A percentile compares a stretch with the other conserved stretches of the same genome.
Conservation (phyloP, 1,139 yeast species). For the Suhomyces bolitotheri region DNA sequence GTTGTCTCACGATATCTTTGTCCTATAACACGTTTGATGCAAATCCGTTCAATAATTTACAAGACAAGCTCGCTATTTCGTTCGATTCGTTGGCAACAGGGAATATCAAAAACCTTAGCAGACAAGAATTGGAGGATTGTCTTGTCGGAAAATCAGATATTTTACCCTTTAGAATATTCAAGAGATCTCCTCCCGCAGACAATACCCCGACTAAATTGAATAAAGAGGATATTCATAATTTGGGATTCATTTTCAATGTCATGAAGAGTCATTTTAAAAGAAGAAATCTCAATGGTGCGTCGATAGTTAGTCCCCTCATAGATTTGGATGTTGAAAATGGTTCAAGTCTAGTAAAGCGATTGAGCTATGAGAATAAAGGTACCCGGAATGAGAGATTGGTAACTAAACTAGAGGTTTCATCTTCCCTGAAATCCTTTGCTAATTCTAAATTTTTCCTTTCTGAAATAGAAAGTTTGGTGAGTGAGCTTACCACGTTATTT, state of each 20-base stretch:
- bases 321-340: slow-evolving; percentile 6
- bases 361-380: slow-evolving; percentile 10
- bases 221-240: slow-evolving; percentile 33
- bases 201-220: slow-evolving; percentile 11
- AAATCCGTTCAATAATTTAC: slow-evolving; percentile 33
- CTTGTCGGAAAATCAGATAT: slow-evolving; percentile 31
- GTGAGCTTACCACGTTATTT: slow-evolving; percentile 27
- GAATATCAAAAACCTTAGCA: slow-evolving; percentile 25
- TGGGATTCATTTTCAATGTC: slow-evolving; percentile 35
- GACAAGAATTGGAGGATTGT: slow-evolving; percentile 26
- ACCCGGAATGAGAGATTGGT: slow-evolving; percentile 11
- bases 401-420: slow-evolving; percentile 12
- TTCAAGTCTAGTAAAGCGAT: slow-evolving; percentile 4
- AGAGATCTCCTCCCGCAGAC: slow-evolving; percentile 6
- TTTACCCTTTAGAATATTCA: slow-evolving; percentile 34
- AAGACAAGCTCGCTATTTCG: slow-evolving; percentile 25
- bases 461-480: slow-evolving; percentile 31
- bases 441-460: slow-evolving; percentile 25
- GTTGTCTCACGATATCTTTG: slow-evolving; percentile 42
- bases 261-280: slow-evolving; percentile 34
- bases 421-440: slow-evolving; percentile 2
- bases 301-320: slow-evolving; percentile 11
- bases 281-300: slow-evolving; percentile 37
- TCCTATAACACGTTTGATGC: slow-evolving; percentile 34
- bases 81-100: slow-evolving; percentile 31